Evolutionary conservation across 106 monocot species (phyloP), one percentile per base, ranked within the genome.

Genomic region (Acorus gramineus): DNA sequence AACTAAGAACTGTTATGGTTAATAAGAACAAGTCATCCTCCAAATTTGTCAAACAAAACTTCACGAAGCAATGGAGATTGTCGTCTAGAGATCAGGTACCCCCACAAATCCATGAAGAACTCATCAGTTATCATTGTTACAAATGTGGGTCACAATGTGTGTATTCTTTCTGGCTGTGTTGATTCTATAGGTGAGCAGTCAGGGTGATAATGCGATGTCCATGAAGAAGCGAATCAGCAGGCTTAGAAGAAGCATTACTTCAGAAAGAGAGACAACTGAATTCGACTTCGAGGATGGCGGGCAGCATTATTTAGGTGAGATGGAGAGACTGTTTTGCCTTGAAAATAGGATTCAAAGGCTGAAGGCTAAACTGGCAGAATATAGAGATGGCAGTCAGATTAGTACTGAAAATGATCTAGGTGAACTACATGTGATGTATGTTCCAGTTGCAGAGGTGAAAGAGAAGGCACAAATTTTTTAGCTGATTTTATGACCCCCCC

Each of bases 391-490:
- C 7, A 53, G 62, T 42, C 44, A 54, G 28, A 7, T 14, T 6
- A 8, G 53, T 50, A 11, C 42, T 51, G 52, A 61, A 61, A 63
- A 12, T 6, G 45, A 50, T 53, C 11, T 42, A 56, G 8, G 9
- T 51, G 68, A 52, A 53, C 50, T 11, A 49, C 57, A 1, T 59
- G 73, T 79, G 43, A 70, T 86, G 7, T 78, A 78, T 68, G 78
- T 88, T 57, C 87, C 87, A 6, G 70, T 81, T 57, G 81, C 61
- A 12, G 81, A 73, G 66, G 11, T 88, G 12, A 81, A 68, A 52
- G 84, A 84, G 50, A 88, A 84, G 55, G 13, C 44, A 6, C 28
- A 28, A 28, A 28, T 28, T 28, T 28, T 28, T 28, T 28, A 28
- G 28, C 28, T 67, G 50, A 65, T 65, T 54, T 11, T 64, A 13